Evolutionary conservation across 345 rosid species (phyloP).

Genomic region (Salix brachista): DNA sequence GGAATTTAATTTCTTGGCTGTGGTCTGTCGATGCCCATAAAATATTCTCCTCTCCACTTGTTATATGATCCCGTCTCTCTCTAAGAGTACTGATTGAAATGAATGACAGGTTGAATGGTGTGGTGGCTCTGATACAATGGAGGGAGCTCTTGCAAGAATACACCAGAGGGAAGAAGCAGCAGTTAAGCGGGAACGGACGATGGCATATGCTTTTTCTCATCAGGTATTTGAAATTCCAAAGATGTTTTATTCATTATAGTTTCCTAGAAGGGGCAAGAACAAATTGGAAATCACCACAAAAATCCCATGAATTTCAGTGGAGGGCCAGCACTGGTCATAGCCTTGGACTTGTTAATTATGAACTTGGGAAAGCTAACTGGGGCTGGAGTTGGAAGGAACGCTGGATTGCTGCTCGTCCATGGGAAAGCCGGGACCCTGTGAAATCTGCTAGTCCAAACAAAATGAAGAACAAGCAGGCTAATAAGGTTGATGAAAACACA

Average conservation of each 20-base stretch:
- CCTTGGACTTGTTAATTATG: slow-evolving; percentile 45
- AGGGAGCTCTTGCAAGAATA: slow-evolving; percentile 63
- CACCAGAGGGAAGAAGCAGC: slow-evolving; percentile 85
- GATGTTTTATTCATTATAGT: slow-evolving; percentile 3
- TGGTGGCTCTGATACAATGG: slow-evolving; percentile 73
- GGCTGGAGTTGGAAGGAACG: slow-evolving; percentile 99
- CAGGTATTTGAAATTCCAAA: slow-evolving; percentile 47
- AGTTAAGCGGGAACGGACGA: slow-evolving; percentile 80
- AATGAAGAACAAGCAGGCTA: slow-evolving; percentile 35
- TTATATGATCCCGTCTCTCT: neutral
- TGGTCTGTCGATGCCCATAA: neutral
- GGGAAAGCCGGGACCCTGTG: slow-evolving; percentile 67
- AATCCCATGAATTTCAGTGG: slow-evolving; percentile 52
- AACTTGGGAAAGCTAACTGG: slow-evolving; percentile 73
- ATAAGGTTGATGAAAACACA: slow-evolving; percentile 36
- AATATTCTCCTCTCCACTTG: neutral
- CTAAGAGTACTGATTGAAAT: neutral
- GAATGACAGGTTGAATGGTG: slow-evolving; percentile 84
- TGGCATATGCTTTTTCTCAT: slow-evolving; percentile 97
- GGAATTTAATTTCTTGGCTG: neutral
- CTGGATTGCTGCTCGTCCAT: slow-evolving; percentile 90
- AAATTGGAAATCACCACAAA: neutral
- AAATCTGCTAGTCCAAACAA: slow-evolving; percentile 51
- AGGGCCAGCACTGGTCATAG: slow-evolving; percentile 56
- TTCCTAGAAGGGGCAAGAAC: neutral